These are phyloP conservation scores for Backusella psychrophila DNA, from an alignment of 192 early-diverging fungal genomes.

Conservation along the genomic window DNA sequence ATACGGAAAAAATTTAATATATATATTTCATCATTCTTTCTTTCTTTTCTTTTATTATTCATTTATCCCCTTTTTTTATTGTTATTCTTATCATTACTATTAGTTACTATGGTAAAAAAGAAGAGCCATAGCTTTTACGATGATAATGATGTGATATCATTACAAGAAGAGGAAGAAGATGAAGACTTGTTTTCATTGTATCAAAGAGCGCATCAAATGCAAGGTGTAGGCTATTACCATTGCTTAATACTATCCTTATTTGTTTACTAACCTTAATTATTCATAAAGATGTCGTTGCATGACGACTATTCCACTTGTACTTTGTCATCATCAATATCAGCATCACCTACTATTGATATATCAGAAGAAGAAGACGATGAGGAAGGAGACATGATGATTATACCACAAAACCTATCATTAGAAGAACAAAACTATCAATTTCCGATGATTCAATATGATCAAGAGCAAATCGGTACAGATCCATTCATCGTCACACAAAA, in stretches of 20 bases:
- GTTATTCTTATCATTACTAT: neutral
- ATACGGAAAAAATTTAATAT: neutral
- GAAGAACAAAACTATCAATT: neutral
- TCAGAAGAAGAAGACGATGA: neutral
- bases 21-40: neutral
- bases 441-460: neutral
- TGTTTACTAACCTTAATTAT: neutral
- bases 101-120: neutral
- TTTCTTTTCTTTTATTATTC: neutral
- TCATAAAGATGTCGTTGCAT: neutral
- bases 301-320: neutral
- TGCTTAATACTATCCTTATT: neutral
- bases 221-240: neutral
- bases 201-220: neutral
- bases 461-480: neutral
- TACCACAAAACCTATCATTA: slow-evolving; percentile 1
- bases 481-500: neutral
- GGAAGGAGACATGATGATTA: neutral
- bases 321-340: neutral
- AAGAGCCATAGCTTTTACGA: neutral
- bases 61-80: neutral
- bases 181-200: neutral
- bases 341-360: neutral
- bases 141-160: neutral
- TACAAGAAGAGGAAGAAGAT: neutral